Base-by-base conservation (phyloP, 176 grass and related monocot genomes). In the Hordeum marinum region DNA sequence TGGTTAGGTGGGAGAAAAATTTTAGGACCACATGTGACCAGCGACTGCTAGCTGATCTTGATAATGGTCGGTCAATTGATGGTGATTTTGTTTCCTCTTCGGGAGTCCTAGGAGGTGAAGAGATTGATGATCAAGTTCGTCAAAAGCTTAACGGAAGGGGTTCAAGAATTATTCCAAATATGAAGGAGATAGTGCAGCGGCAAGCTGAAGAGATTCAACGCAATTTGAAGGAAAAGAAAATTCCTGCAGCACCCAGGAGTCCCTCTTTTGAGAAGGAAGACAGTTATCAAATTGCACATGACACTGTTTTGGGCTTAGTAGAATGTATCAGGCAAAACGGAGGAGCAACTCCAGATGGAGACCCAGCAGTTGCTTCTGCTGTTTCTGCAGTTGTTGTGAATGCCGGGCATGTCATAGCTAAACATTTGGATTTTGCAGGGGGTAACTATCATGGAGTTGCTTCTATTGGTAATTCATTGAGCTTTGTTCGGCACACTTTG, bases 131-230 rank as follows among this genome's bases (percentile, higher is more conserved):
- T 58, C 86, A 87, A 78, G 72, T 99, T 36, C 88, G 92, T 67
- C 97, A 94, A 79, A 99, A 94, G 72, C 43, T 99, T 68, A 90
- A 65, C 84, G 90, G 90, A 86, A 94, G 90, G 82, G 87, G 72
- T 58, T 90, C 90, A 69, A 91, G 88, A 86, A 84, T 88, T 82
- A 34, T 88, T 57, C 86, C 89, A 65, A 99, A 80, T 87, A 94
- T 99, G 97, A 96, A 94, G 42, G 97, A 99, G 57, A 86, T 99
- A 84, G 87, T 99, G n/a, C 94, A 99, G 71, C 86, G 92, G 32
- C 90, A 90, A 86, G 87, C 84, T 31, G 94, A 96, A 17, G 94
- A 94, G 36, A 78, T 78, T 90, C 87, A 50, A 83, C 76, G 63
- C 74, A 88, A 63, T 88, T 91, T 86, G 61, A 92, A 86, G 92